Evolutionary conservation across 1,139 yeast genomes (phyloP).

Genomic region (Magnusiomyces suaveolens): DNA sequence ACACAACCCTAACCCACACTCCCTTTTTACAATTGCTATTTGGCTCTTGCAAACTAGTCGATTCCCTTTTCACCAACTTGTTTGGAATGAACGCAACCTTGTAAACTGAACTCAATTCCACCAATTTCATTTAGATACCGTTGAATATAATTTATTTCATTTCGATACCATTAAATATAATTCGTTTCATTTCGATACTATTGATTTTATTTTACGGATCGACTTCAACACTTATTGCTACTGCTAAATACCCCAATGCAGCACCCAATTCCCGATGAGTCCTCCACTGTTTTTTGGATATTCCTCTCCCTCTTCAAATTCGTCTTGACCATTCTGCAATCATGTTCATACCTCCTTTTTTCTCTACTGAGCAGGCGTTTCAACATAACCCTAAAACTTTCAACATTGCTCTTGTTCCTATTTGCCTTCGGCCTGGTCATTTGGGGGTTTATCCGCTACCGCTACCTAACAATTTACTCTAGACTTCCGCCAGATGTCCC

Average conservation of each 20-base stretch:
- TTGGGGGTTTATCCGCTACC: slow-evolving; percentile 40
- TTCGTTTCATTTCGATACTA: neutral
- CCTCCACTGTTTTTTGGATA: slow-evolving; percentile 14
- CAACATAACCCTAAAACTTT: slow-evolving; percentile 24
- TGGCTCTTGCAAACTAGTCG: no score
- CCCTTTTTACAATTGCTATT: no score
- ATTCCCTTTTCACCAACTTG: no score
- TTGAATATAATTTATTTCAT: no score
- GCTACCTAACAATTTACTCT: slow-evolving; percentile 44
- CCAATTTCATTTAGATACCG: no score
- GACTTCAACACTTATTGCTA: no score
- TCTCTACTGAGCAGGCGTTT: slow-evolving; percentile 19
- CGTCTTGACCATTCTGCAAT: slow-evolving; percentile 1
- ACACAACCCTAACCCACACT: no score
- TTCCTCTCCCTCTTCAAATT: slow-evolving; percentile 12
- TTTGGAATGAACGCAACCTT: no score
- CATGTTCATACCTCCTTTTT: slow-evolving; percentile 7
- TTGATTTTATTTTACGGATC: no score
- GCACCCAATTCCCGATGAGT: neutral
- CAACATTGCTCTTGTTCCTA: slow-evolving; percentile 21
- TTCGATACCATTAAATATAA: no score
- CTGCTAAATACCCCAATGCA: no score
- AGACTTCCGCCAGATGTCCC: slow-evolving; percentile 41
- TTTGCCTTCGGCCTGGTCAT: slow-evolving; percentile 18
- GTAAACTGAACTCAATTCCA: no score